Conservation (phyloP, 225 moss, liverwort and hornwort species). For the Neckera pumila region DNA sequence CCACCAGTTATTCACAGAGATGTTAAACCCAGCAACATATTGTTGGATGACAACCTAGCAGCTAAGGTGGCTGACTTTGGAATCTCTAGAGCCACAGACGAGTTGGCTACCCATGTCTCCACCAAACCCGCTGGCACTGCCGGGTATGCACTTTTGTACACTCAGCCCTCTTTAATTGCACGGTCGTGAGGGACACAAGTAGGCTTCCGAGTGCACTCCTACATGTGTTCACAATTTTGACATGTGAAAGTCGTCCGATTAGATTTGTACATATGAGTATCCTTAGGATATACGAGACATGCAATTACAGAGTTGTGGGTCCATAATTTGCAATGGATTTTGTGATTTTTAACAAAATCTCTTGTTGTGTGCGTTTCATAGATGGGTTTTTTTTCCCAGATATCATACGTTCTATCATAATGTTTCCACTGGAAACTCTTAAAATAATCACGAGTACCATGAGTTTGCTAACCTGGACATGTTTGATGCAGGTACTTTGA, state of each 20-base stretch:
- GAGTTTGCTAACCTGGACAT: not conserved
- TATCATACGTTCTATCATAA: not conserved
- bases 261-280: no score
- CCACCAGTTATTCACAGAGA: constrained; percentile 51
- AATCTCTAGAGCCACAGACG: constrained; percentile 19
- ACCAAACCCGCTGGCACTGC: constrained; percentile 40
- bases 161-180: not conserved
- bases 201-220: not conserved
- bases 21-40: constrained; percentile 39
- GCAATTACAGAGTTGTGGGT: not conserved
- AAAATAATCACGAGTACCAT: no score
- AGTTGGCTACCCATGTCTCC: constrained; percentile 33
- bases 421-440: not conserved
- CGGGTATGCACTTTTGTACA: not conserved
- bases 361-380: not conserved
- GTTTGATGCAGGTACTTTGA: constrained; percentile 26
- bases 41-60: constrained; percentile 18
- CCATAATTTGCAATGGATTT: not conserved
- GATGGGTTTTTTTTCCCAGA: no score
- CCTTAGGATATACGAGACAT: not conserved
- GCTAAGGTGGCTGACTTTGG: constrained; percentile 30
- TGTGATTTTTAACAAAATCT: not conserved
- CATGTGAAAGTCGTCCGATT: no score
- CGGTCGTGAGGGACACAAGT: no score
- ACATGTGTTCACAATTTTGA: not conserved